Evolutionary conservation across 495 filamentous ascomycete species (phyloP), one percentile per base, ranked within the genome.

Genomic region (Penicillium chermesinum): DNA sequence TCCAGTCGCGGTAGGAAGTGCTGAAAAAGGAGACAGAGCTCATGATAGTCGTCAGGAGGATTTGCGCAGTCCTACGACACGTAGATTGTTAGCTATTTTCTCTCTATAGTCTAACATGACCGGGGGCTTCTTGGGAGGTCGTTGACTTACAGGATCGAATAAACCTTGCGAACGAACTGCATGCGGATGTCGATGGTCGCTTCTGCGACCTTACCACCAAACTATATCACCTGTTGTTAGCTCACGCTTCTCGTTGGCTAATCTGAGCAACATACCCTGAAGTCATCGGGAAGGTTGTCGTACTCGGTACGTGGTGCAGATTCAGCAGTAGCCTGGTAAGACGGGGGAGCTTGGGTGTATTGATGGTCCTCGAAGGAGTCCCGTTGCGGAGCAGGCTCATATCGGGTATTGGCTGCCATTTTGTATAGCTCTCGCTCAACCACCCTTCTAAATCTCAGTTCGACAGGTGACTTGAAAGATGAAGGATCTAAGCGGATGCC

Each of bases 141-240:
- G 30, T 45, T 7, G 15, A 65, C 81, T 72, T 72, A 87, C 79
- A 91, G 69, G 59, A 91, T 91, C 16, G 85, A 75, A 66, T 91
- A 90, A 47, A 89, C 87, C 70, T 99, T 99, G 61, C 93, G 87
- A 50, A 99, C 81, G 69, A 99, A 98, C 72, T 91, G 87, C 83
- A 96, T 95, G 50, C 93, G 86, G 66, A 98, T 96, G 52, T 93
- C 88, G 59, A 97, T 74, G 8, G 90, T 94, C 34, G 85, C 94
- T 71, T 96, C 94, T 49, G 91, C 81, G 41, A 97, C 89, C 9
- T 81, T 87, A 32, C 88, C 90, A 37, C 90, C 90, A 60, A 91
- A 97, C 84, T 90, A 54, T 20, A 16, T 17, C 0, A 18, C 22
- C 8, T 17, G 8, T 36, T 40, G 13, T 40, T 21, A 10, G 16